These are phyloP conservation scores for Kandelia obovata DNA, from an alignment of 345 rosid genomes.

Conservation along the genomic window DNA sequence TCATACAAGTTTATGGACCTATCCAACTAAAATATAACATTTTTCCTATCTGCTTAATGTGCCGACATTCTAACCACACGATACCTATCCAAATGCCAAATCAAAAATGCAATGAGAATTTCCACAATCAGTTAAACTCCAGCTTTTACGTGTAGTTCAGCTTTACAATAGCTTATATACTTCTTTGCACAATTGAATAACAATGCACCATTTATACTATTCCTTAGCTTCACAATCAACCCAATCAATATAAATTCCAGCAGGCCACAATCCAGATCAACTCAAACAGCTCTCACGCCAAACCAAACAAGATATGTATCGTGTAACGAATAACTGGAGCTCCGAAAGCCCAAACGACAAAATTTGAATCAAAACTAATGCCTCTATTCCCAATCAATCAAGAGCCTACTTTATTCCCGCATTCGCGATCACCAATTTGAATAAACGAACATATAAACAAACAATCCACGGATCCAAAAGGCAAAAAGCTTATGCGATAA, in stretches of 20 bases:
- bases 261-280: slow-evolving; percentile 16
- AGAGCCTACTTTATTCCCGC: not conserved
- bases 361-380: not conserved
- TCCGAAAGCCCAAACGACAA: not conserved
- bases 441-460: too few species aligned
- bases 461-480: slow-evolving; percentile 16
- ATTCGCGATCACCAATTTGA: too few species aligned
- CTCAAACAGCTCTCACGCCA: slow-evolving; percentile 11
- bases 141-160: not conserved
- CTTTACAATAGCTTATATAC: not conserved
- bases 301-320: not conserved
- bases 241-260: not conserved
- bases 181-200: not conserved
- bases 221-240: slow-evolving; percentile 6
- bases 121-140: slow-evolving; percentile 6
- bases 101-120: not conserved
- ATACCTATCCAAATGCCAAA: not conserved
- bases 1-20: slow-evolving; percentile 13
- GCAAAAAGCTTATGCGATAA: slow-evolving; percentile 7
- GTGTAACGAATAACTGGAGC: slow-evolving; percentile 2
- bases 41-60: slow-evolving; percentile 11
- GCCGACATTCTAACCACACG: slow-evolving; percentile 15
- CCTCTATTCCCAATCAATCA: slow-evolving; percentile 5
- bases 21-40: slow-evolving; percentile 15
- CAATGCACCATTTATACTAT: slow-evolving; percentile 1